Conservation (phyloP, 208 protist genomes). For the Trypanosoma cruzi region DNA sequence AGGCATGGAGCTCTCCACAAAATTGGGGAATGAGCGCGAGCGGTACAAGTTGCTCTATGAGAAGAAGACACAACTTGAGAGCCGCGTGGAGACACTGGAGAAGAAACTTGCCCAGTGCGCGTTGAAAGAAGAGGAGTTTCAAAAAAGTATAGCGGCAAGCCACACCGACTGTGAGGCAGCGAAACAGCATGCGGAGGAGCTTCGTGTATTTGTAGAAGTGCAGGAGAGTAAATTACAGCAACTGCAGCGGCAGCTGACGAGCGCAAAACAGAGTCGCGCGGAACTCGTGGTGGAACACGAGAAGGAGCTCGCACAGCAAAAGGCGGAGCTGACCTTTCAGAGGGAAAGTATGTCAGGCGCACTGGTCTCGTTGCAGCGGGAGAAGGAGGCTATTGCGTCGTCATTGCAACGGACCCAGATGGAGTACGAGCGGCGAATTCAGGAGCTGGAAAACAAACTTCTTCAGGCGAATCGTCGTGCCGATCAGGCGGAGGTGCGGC, state of each 20-base stretch:
- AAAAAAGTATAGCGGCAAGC: background rate
- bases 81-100: constrained; percentile 44
- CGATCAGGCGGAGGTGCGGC: constrained; percentile 54
- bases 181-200: background rate
- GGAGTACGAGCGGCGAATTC: constrained; percentile 56
- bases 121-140: background rate
- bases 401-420: constrained; percentile 39
- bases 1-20: constrained; percentile 52
- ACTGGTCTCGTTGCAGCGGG: constrained; percentile 24
- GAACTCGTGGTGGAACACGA: constrained; percentile 9
- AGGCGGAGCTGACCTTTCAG: constrained; percentile 27
- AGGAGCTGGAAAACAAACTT: constrained; percentile 56
- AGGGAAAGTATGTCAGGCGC: constrained; percentile 38
- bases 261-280: constrained; percentile 1
- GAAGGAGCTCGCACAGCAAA: constrained; percentile 13
- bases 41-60: constrained; percentile 38
- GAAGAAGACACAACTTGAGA: constrained; percentile 23
- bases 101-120: constrained; percentile 35
- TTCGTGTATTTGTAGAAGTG: constrained; percentile 14
- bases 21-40: constrained; percentile 58
- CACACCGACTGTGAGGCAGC: constrained; percentile 8
- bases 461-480: constrained; percentile 50
- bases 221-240: constrained; percentile 31
- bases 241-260: constrained; percentile 41
- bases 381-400: constrained; percentile 51